Evolutionary conservation across 1,139 yeast species (phyloP).

Genomic region (Yamadazyma dushanensis): DNA sequence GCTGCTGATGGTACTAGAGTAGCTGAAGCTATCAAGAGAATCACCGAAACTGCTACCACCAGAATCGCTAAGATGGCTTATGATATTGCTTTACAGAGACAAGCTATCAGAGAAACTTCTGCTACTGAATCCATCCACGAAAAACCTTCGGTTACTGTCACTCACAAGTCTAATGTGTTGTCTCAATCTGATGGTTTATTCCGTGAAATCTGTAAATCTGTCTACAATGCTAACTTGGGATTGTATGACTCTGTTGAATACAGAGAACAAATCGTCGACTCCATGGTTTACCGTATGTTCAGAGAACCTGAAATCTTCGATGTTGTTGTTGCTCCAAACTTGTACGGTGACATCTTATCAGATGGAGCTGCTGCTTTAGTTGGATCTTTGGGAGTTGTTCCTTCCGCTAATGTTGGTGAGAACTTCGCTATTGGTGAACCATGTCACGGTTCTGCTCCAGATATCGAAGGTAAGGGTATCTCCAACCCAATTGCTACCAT

Average conservation of each 20-base stretch:
- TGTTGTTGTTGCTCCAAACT: slow-evolving; percentile 97
- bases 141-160: slow-evolving; percentile 78
- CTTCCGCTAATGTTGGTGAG: slow-evolving; percentile 97
- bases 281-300: slow-evolving; percentile 98
- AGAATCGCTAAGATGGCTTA: slow-evolving; percentile 89
- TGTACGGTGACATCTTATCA: slow-evolving; percentile 94
- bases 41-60: slow-evolving; percentile 81
- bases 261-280: slow-evolving; percentile 96
- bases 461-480: slow-evolving; percentile 91
- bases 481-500: slow-evolving; percentile 97
- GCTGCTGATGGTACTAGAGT: slow-evolving; percentile 76
- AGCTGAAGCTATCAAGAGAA: slow-evolving; percentile 97
- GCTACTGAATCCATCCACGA: slow-evolving; percentile 36
- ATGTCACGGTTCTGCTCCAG: slow-evolving; percentile 99
- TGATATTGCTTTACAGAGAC: slow-evolving; percentile 91
- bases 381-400: slow-evolving; percentile 97
- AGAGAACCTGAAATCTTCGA: slow-evolving; percentile 97
- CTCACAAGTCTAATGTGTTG: slow-evolving; percentile 94
- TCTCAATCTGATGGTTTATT: slow-evolving; percentile 92
- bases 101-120: slow-evolving; percentile 68
- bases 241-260: slow-evolving; percentile 58
- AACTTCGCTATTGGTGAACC: slow-evolving; percentile 97
- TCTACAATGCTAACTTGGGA: slow-evolving; percentile 66
- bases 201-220: slow-evolving; percentile 84
- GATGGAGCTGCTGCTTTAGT: slow-evolving; percentile 99